Conservation (phyloP, 176 grass and related monocot species). For the Oryza nivara region DNA sequence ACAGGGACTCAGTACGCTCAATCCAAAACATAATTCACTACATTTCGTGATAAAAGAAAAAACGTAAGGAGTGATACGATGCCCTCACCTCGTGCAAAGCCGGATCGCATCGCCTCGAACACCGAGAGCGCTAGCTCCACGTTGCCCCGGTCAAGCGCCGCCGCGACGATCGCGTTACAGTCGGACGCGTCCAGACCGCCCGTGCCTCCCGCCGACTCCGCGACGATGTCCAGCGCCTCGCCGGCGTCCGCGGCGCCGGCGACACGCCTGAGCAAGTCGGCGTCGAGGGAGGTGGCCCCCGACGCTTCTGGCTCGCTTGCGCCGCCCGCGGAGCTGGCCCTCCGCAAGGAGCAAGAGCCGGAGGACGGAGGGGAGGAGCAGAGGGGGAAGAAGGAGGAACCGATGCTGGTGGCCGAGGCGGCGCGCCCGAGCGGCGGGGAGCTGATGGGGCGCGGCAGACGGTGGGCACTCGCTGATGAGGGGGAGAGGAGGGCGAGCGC, state of each 20-base stretch:
- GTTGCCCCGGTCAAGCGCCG: constrained; percentile 71
- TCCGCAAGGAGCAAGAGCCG: constrained; percentile 22
- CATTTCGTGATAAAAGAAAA: constrained; percentile 4
- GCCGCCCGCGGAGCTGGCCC: constrained; percentile 40
- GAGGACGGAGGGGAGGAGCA: neutral
- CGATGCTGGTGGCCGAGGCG: neutral
- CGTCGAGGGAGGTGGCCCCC: constrained; percentile 33
- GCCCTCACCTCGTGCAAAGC: constrained; percentile 51
- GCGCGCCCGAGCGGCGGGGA: neutral
- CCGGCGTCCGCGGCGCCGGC: constrained; percentile 53
- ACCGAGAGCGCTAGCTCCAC: constrained; percentile 67
- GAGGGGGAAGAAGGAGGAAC: constrained; percentile 19
- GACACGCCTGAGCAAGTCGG: constrained; percentile 47
- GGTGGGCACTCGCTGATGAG: constrained; percentile 18
- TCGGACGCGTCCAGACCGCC: constrained; percentile 43
- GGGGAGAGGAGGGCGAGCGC: constrained; percentile 51
- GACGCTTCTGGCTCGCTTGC: constrained; percentile 36
- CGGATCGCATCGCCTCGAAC: constrained; percentile 66
- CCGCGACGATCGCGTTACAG: constrained; percentile 62
- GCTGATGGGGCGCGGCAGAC: constrained; percentile 21
- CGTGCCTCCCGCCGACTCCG: constrained; percentile 34
- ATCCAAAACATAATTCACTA: constrained; percentile 2
- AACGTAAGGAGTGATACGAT: neutral
- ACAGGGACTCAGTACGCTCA: constrained; percentile 17
- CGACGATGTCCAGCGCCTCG: constrained; percentile 58